phyloP scores from a whole-genome alignment of 108 stramenopile species.

The Nitzschia inconspicua region DNA sequence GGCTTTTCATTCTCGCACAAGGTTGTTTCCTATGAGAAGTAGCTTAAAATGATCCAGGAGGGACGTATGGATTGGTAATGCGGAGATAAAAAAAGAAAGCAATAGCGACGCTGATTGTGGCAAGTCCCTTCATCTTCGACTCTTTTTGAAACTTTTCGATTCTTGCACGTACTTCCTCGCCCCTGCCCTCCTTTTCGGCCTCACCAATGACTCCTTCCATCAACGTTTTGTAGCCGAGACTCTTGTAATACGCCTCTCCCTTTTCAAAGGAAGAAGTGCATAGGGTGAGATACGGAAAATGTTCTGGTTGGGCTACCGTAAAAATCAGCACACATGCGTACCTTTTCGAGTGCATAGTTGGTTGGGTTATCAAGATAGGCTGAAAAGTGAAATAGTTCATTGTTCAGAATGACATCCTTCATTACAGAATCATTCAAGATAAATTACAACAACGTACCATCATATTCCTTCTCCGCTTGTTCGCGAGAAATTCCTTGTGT shows the following conservation, averaged over 20 bases:
- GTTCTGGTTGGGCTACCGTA: background rate
- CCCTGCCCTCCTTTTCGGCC: slow-evolving; percentile 35
- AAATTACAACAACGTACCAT: too few relatives aligned
- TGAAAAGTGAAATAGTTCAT: too few relatives aligned
- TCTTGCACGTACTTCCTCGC: slow-evolving; percentile 26
- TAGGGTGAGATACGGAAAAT: background rate
- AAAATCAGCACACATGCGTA: background rate
- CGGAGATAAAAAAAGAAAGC: slow-evolving; percentile 13
- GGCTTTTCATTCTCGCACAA: background rate
- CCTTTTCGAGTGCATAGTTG: slow-evolving; percentile 31
- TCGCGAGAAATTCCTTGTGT: slow-evolving; percentile 7
- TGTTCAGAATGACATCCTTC: too few relatives aligned
- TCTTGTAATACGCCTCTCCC: slow-evolving; percentile 36
- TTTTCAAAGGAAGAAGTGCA: background rate
- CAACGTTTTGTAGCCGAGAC: slow-evolving; percentile 28
- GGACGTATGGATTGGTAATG: slow-evolving; percentile 19
- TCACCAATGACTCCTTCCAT: slow-evolving; percentile 39
- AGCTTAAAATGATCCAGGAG: background rate
- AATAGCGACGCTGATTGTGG: slow-evolving; percentile 18
- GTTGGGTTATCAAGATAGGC: slow-evolving; percentile 31
- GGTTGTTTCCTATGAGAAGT: background rate
- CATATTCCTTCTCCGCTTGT: slow-evolving; percentile 35
- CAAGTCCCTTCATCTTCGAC: slow-evolving; percentile 19
- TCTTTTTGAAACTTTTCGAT: slow-evolving; percentile 21
- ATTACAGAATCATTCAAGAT: too few relatives aligned